Percentiles rank a stretch among this genome's conserved stretches.
phyloP scores from a whole-genome alignment of 345 rosid species.

The Hibiscus syriacus region DNA sequence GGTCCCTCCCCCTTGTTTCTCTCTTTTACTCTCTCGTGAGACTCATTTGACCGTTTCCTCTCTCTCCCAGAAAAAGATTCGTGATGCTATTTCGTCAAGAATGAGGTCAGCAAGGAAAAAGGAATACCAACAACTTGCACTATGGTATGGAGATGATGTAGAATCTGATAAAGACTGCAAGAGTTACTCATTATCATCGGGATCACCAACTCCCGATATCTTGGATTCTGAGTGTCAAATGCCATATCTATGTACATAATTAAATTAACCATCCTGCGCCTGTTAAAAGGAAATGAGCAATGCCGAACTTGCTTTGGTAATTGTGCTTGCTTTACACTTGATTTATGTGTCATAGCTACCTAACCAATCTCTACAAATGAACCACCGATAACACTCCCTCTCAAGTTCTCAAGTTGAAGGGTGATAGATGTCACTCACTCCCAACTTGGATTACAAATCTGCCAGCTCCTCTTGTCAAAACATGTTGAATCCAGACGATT shows the following conservation, averaged over 20 bases:
- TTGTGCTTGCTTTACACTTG: not conserved
- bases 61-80: conserved; percentile 44
- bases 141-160: conserved; percentile 17
- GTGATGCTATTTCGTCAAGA: conserved; percentile 50
- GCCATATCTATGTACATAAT: conserved; percentile 4
- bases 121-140: conserved; percentile 60
- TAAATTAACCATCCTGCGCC: not conserved
- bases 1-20: not conserved
- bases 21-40: not conserved
- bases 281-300: not conserved
- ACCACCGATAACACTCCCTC: too few relatives aligned
- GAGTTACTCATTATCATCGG: conserved; percentile 19
- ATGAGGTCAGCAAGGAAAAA: conserved; percentile 47
- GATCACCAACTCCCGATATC: conserved; percentile 15
- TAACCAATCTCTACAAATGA: too few relatives aligned
- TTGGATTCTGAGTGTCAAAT: conserved; percentile 49
- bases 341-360: not conserved
- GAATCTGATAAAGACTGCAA: conserved; percentile 15
- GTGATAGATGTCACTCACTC: too few relatives aligned
- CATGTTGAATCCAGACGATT: too few relatives aligned
- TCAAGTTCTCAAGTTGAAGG: too few relatives aligned
- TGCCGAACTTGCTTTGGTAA: not conserved
- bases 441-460: too few relatives aligned
- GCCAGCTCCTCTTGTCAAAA: too few relatives aligned
- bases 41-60: not conserved